Base-by-base conservation (phyloP, 352 stramenopile species). In the Phytophthora podocarpi region DNA sequence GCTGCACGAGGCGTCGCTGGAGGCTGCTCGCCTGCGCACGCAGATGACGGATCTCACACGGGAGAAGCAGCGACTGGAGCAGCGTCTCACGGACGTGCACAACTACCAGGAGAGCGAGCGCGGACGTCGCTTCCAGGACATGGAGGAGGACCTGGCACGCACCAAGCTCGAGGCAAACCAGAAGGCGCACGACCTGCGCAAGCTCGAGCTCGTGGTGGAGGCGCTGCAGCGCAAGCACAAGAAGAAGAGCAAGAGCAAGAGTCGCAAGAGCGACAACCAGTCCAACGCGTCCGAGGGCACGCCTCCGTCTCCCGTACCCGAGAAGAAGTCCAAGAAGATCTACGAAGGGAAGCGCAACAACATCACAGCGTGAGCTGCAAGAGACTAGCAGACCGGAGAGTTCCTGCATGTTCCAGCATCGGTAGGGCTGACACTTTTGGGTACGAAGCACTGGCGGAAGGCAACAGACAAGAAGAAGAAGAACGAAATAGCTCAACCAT, bases 51-150 rank as follows among this genome's bases (percentile, higher is more conserved):
- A 70, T 20, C 52, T 87, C 15, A 81, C 78, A n/a, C 64, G 76
- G 12, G 78, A 87, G 50, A 80, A 80, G 40, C 80, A 90, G 61
- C 59, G 39, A 10, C 67, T 90, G 9, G 80, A 90, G 56, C 80
- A 90, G 55, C 56, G 71, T 5, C 65, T 90, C 34, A 88, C 76
- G 16, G 80, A 90, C 48, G 80, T 90, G 20, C 74, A 86, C 72
- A 90, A 86, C 64, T 89, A 87, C 64, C 73, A 82, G 49, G 70
- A 84, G 56, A 90, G 74, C 62, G 76, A 90, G 47, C 80, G 72
- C 23, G 80, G 80, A 0, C 78, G 48, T 8, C 78, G 78, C 8
- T 90, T 90, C 41, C 59, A 77, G 47, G 64, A 80, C 18, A 85
- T 89, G 72, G 80, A 89, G 65, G 71, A 86, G 43, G 74, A 87